These are phyloP conservation scores for Candida xyloterini DNA, from an alignment of 805 yeast species.

Conservation along the genomic window DNA sequence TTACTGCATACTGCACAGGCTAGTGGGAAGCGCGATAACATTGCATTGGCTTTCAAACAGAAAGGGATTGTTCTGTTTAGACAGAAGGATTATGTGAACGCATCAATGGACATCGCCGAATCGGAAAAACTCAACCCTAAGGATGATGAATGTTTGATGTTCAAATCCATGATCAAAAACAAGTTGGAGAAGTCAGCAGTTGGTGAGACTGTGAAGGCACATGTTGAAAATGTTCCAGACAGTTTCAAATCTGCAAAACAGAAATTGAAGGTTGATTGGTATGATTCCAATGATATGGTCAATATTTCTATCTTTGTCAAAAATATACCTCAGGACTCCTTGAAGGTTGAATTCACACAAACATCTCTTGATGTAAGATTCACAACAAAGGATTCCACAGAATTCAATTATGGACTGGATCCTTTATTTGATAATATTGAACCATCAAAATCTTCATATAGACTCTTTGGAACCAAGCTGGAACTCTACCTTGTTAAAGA, in stretches of 20 bases:
- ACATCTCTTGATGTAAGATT: slow-evolving; percentile 42
- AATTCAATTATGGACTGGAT: slow-evolving; percentile 52
- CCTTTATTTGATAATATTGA: slow-evolving; percentile 53
- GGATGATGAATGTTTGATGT: slow-evolving; percentile 47
- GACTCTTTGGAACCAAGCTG: slow-evolving; percentile 67
- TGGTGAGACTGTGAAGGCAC: not conserved
- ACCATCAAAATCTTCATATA: slow-evolving; percentile 41
- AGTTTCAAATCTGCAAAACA: not conserved
- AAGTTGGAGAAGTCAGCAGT: slow-evolving; percentile 26
- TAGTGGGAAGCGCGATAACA: slow-evolving; percentile 44
- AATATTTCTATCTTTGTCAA: slow-evolving; percentile 72
- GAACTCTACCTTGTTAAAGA: slow-evolving; percentile 63
- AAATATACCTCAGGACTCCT: slow-evolving; percentile 50
- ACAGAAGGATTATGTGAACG: slow-evolving; percentile 39
- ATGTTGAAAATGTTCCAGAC: not conserved
- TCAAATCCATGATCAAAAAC: slow-evolving; percentile 41
- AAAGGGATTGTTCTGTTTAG: slow-evolving; percentile 47
- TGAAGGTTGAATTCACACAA: slow-evolving; percentile 39
- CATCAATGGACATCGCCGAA: slow-evolving; percentile 40
- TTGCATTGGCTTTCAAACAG: slow-evolving; percentile 48
- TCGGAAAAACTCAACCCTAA: slow-evolving; percentile 42
- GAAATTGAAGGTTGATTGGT: slow-evolving; percentile 59
- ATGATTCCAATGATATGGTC: slow-evolving; percentile 57
- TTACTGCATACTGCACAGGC: slow-evolving; percentile 44
- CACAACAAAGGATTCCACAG: slow-evolving; percentile 44